Base-by-base conservation (phyloP, 352 stramenopile species). In the Phytophthora pseudosyringae region DNA sequence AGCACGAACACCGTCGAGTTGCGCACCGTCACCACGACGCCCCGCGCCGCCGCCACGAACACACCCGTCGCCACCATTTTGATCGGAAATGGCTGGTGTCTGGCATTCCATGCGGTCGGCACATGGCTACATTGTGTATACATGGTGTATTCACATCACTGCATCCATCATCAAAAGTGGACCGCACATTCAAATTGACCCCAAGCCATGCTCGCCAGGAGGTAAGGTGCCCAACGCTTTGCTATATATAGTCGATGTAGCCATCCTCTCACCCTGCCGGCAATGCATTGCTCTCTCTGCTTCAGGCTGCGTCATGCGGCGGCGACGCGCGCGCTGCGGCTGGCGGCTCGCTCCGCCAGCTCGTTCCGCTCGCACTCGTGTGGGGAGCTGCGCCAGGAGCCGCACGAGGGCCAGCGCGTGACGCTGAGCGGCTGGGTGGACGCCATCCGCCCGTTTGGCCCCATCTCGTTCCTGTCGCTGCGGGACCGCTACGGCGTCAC, bases 371-470 rank as follows among this genome's bases (percentile, higher is more conserved):
- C 84, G 39, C 86, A 93, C 64, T 93, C 81, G 29, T 95, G 86
- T 39, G 85, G 85, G 8, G 83, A 91, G 45, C 70, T 95, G 39
- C 80, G 83, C 28, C 64, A 81, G 25, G 69, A 91, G 28, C 59
- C 56, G 8, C 82, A 83, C 8, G 73, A 73, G 5, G 85, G 78
- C 3, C 62, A 86, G 26, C 73, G 73, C 49, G 86, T 96, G 48
- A 78, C 78, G 41, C 70, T 94, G 11, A 90, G 78, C 59, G 88
- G 88, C 3, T 96, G 88, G 88, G 81, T 96, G 16, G 81, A 96
- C 35, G 79, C 85, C 16, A 72, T 93, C 12, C 85, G 86, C 12
- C 72, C 82, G 12, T 93, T 91, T 28, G 89, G 89, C 0, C 83
- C 81, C 15, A 87, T 95, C 32, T 86, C 81, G 6, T 97, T 97